Conservation (phyloP, 176 grass and related monocot genomes). For the Oryza glumipatula region DNA sequence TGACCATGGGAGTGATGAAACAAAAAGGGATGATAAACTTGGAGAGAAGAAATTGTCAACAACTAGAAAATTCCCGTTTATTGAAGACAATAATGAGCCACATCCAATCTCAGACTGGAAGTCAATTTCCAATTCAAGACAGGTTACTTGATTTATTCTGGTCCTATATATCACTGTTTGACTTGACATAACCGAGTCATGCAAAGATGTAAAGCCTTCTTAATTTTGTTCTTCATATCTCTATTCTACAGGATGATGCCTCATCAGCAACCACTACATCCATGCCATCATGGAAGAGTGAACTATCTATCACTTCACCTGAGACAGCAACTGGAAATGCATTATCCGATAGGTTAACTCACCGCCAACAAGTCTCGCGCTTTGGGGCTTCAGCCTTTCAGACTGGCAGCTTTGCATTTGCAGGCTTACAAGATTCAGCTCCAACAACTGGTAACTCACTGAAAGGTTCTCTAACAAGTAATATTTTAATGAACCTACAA, state of each 20-base stretch:
- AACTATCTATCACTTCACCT: slow-evolving; percentile 50
- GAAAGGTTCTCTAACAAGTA: slow-evolving; percentile 69
- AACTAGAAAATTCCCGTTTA: slow-evolving; percentile 67
- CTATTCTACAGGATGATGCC: slow-evolving; percentile 61
- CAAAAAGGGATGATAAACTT: slow-evolving; percentile 67
- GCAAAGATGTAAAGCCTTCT: slow-evolving; percentile 9
- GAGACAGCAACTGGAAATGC: slow-evolving; percentile 57
- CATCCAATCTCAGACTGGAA: slow-evolving; percentile 80
- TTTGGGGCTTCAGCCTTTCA: slow-evolving; percentile 68
- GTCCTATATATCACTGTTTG: slow-evolving; percentile 36
- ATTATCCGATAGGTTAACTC: slow-evolving; percentile 60
- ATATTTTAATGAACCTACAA: slow-evolving; percentile 66
- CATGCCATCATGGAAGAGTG: slow-evolving; percentile 66
- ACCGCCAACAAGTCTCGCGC: slow-evolving; percentile 62
- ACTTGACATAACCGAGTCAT: neutral
- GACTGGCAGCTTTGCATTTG: slow-evolving; percentile 49
- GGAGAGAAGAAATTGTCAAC: slow-evolving; percentile 62
- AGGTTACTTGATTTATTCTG: slow-evolving; percentile 56
- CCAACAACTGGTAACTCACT: slow-evolving; percentile 45
- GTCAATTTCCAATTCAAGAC: slow-evolving; percentile 66
- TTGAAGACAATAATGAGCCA: slow-evolving; percentile 60
- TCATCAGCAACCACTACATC: slow-evolving; percentile 45
- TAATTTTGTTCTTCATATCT: slow-evolving; percentile 40
- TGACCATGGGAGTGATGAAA: slow-evolving; percentile 77
- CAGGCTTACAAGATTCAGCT: slow-evolving; percentile 66